Base-by-base conservation (phyloP, 495 filamentous ascomycete species). In the Podospora appendiculata region DNA sequence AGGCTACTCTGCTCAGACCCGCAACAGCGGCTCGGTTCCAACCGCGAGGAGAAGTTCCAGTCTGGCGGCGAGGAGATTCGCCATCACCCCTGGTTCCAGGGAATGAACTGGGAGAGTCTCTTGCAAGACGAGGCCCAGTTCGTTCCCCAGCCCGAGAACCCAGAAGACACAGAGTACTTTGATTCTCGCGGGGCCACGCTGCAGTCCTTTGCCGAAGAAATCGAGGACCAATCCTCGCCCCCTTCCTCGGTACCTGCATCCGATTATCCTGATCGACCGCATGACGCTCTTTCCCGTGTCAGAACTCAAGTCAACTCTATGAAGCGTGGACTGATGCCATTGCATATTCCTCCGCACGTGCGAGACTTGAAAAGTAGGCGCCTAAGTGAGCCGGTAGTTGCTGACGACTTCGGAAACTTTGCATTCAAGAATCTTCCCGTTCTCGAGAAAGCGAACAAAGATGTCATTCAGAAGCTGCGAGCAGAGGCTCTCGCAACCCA, bases 101-200 rank as follows among this genome's bases (percentile, higher is more conserved):
- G 86, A 33, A 75, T 91, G 58, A 89, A 91, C 59, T 98, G 93
- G 92, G 84, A 90, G 45, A 90, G 84, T 0, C 69, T 98, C 16
- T 76, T 95, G 4, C 86, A 96, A 57, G 93, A 96, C 50, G 89
- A 95, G 58, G 90, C 93, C 16, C 84, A 94, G 52, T 98, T 98
- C 63, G 84, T 98, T n/a, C 93, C 93, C 3, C 85, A 85, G 32
- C 82, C 86, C 4, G 89, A 95, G 59, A 90, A 98, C 55, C 92
- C 92, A 0, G 93, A 98, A 65, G 92, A 97, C 58, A 98, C 93
- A 0, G 93, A 98, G 59, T 98, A 98, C 61, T 98, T 98, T 57
- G 93, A 98, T 71, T 71, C 88, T 36, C 82, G 93, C 45, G 93
- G 93, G 32, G 93, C 93, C 17, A 92, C 86, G 6, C 70, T 96